phyloP scores from a whole-genome alignment of 2,329 filamentous ascomycete genomes.

The Colletotrichum sp. region DNA sequence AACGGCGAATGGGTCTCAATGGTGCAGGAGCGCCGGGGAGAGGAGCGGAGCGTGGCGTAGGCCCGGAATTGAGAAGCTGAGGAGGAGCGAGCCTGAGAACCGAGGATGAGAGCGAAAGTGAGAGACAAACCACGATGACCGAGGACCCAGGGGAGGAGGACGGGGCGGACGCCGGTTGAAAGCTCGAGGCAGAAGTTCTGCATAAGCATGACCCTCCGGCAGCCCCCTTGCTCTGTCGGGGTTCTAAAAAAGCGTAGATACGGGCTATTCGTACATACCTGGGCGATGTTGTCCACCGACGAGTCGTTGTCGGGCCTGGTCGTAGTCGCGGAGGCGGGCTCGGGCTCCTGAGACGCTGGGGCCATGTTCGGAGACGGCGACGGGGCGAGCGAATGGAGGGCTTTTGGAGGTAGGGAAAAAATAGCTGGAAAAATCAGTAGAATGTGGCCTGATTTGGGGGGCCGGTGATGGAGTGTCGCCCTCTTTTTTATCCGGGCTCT shows the following conservation, averaged over 20 bases:
- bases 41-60: background rate
- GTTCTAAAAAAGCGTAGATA: constrained; percentile 2
- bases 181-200: background rate
- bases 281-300: constrained; percentile 20
- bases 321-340: constrained; percentile 19
- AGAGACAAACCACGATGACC: background rate
- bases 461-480: constrained; percentile 8
- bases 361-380: constrained; percentile 18
- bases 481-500: constrained; percentile 10
- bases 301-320: constrained; percentile 16
- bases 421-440: constrained; percentile 1
- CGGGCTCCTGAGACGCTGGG: constrained; percentile 14
- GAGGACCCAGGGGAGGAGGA: background rate
- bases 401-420: background rate
- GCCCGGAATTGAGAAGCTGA: background rate
- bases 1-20: background rate
- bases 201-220: background rate
- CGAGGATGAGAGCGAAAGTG: background rate
- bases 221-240: background rate
- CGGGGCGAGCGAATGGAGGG: constrained; percentile 5
- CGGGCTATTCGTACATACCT: constrained; percentile 12
- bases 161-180: background rate
- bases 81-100: background rate
- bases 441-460: constrained; percentile 17
- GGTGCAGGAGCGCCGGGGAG: background rate